Evolutionary conservation across 2,329 filamentous ascomycete genomes (phyloP).

Genomic region (Leptographium wingfieldii): DNA sequence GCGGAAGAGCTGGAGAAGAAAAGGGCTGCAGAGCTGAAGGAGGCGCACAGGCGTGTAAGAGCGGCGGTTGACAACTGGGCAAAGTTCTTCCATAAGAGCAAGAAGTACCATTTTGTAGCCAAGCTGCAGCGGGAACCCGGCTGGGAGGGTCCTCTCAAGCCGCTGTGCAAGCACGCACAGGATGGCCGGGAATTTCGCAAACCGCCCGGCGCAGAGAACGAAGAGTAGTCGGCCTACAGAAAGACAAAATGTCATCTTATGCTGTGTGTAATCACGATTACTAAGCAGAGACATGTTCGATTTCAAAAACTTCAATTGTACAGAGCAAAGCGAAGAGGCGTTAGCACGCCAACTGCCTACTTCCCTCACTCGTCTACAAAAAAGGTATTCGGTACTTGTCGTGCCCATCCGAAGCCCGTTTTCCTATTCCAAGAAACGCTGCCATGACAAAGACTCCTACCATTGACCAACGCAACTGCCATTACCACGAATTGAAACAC

Average conservation of each 20-base stretch:
- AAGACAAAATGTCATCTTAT: background rate
- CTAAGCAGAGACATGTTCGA: background rate
- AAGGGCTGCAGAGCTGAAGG: slow-evolving; percentile 49
- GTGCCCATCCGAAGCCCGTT: background rate
- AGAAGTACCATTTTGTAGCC: slow-evolving; percentile 74
- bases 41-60: slow-evolving; percentile 52
- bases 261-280: too few relatives aligned
- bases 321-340: background rate
- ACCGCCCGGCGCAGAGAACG: slow-evolving; percentile 29
- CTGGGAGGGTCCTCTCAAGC: slow-evolving; percentile 48
- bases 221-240: background rate
- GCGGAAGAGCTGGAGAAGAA: slow-evolving; percentile 39
- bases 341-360: background rate
- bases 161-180: slow-evolving; percentile 59
- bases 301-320: background rate
- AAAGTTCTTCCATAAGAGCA: slow-evolving; percentile 64
- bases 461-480: background rate
- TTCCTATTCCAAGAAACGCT: background rate
- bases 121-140: slow-evolving; percentile 49
- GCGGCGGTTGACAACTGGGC: slow-evolving; percentile 70
- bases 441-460: too few relatives aligned
- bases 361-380: background rate
- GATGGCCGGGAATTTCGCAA: slow-evolving; percentile 42
- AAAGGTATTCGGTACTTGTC: background rate
- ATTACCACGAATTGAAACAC: background rate